Percentiles rank a stretch among this genome's conserved stretches.
These are phyloP conservation scores for Arabis hirsuta DNA, from an alignment of 345 rosid species.

Conservation along the genomic window DNA sequence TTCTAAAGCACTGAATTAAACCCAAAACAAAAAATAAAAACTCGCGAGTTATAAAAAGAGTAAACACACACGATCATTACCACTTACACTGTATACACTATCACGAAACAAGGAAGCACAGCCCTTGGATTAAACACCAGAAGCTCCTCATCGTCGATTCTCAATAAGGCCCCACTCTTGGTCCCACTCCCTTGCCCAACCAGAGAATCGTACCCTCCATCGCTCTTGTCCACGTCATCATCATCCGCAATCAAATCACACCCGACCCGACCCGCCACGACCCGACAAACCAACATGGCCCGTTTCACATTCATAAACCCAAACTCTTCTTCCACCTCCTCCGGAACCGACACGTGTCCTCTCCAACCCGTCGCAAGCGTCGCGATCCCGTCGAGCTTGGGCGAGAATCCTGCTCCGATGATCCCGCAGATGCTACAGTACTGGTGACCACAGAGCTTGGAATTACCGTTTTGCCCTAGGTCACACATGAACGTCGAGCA, in stretches of 20 bases:
- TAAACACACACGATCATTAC: constrained; percentile 35
- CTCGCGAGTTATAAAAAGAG: not conserved
- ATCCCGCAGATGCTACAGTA: constrained; percentile 89
- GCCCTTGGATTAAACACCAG: constrained; percentile 96
- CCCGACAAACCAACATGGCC: constrained; percentile 90
- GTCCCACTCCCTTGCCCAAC: constrained; percentile 57
- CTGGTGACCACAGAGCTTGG: constrained; percentile 67
- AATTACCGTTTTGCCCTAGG: constrained; percentile 62
- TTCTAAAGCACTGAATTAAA: constrained; percentile 7
- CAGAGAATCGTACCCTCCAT: constrained; percentile 75
- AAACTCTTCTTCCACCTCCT: constrained; percentile 84
- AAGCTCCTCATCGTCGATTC: constrained; percentile 82
- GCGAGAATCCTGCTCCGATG: constrained; percentile 78
- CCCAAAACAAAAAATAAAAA: not conserved
- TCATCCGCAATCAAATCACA: constrained; percentile 50
- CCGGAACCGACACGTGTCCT: constrained; percentile 87
- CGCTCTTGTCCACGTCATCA: constrained; percentile 58
- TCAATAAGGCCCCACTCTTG: constrained; percentile 48
- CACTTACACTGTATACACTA: constrained; percentile 64
- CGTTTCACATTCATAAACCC: constrained; percentile 91
- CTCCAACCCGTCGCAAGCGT: constrained; percentile 77
- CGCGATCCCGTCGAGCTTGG: constrained; percentile 87
- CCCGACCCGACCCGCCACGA: constrained; percentile 74
- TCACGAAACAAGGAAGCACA: constrained; percentile 95
- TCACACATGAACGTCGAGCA: constrained; percentile 89